Conservation (phyloP, 768 basidiomycete genomes). For the Boletus vermiculosoides region DNA sequence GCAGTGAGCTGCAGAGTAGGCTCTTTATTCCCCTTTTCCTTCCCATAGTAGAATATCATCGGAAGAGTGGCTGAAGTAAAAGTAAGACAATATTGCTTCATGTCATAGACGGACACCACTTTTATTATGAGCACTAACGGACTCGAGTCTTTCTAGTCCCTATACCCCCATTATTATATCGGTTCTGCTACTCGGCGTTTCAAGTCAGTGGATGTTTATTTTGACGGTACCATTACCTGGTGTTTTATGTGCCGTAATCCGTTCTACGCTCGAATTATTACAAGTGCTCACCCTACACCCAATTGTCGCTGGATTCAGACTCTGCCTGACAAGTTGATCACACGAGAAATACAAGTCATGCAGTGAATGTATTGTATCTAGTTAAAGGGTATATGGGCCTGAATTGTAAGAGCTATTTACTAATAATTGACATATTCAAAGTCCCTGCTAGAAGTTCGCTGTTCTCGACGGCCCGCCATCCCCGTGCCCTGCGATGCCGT, state of each 20-base stretch:
- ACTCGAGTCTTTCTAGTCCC: slow-evolving; percentile 14
- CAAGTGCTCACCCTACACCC: background rate
- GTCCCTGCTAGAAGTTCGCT: too few species aligned
- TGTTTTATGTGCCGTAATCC: slow-evolving; percentile 19
- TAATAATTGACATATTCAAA: too few species aligned
- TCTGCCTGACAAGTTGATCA: too few species aligned
- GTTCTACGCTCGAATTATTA: background rate
- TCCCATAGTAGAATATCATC: background rate
- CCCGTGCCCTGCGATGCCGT: too few species aligned
- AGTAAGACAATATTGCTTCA: slow-evolving; percentile 16
- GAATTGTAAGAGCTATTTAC: too few species aligned
- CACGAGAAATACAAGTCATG: too few species aligned
- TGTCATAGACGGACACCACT: slow-evolving; percentile 20
- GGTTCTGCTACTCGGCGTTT: slow-evolving; percentile 4
- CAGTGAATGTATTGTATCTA: too few species aligned
- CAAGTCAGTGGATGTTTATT: slow-evolving; percentile 3
- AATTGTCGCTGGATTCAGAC: too few species aligned
- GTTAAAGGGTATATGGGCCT: too few species aligned
- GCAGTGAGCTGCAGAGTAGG: slow-evolving; percentile 8
- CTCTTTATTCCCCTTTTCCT: slow-evolving; percentile 6
- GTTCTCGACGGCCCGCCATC: too few species aligned
- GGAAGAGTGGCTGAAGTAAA: slow-evolving; percentile 7
- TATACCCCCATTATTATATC: slow-evolving; percentile 30
- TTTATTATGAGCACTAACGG: slow-evolving; percentile 20
- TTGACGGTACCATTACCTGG: slow-evolving; percentile 10